Conservation (phyloP, 2,329 filamentous ascomycete genomes). For the Pseudofabraea citricarpa region DNA sequence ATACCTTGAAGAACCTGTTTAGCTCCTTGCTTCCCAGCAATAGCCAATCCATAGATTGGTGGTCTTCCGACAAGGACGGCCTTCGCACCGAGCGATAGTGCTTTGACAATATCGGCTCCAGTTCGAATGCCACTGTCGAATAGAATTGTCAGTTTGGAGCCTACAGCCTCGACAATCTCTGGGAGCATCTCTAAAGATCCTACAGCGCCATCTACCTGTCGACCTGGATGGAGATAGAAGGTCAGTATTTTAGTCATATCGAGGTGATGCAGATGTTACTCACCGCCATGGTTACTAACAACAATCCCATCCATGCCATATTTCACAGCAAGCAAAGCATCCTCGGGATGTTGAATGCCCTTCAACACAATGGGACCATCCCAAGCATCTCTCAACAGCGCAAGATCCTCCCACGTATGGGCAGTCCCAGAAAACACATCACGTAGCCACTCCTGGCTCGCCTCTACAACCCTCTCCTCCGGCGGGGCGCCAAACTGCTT, state of each 20-base stretch:
- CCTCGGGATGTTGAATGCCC: slow-evolving; percentile 48
- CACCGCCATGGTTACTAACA: slow-evolving; percentile 54
- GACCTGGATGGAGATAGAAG: too few species aligned
- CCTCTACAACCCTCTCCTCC: slow-evolving; percentile 41
- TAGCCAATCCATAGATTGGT: slow-evolving; percentile 51
- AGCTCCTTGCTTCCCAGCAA: slow-evolving; percentile 49
- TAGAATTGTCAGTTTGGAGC: slow-evolving; percentile 52
- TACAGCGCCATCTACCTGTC: slow-evolving; percentile 52
- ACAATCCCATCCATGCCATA: slow-evolving; percentile 45
- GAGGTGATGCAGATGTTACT: slow-evolving; percentile 39
- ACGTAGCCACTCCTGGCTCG: slow-evolving; percentile 46
- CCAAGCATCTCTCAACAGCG: slow-evolving; percentile 55
- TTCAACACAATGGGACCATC: slow-evolving; percentile 60
- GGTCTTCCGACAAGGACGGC: slow-evolving; percentile 53
- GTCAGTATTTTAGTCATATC: too few species aligned
- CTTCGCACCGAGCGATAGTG: slow-evolving; percentile 48
- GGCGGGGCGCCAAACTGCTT: slow-evolving; percentile 41
- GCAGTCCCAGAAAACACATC: slow-evolving; percentile 46
- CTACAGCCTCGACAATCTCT: slow-evolving; percentile 57
- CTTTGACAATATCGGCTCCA: slow-evolving; percentile 54
- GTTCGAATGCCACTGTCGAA: slow-evolving; percentile 55
- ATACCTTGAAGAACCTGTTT: slow-evolving; percentile 44
- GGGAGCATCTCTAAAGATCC: slow-evolving; percentile 52
- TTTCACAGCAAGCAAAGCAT: slow-evolving; percentile 40
- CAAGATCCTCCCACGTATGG: slow-evolving; percentile 58